Evolutionary conservation across 1,284 basidiomycete genomes (phyloP), one percentile per base, ranked within the genome.

Genomic region (Trichosporon inkin): DNA sequence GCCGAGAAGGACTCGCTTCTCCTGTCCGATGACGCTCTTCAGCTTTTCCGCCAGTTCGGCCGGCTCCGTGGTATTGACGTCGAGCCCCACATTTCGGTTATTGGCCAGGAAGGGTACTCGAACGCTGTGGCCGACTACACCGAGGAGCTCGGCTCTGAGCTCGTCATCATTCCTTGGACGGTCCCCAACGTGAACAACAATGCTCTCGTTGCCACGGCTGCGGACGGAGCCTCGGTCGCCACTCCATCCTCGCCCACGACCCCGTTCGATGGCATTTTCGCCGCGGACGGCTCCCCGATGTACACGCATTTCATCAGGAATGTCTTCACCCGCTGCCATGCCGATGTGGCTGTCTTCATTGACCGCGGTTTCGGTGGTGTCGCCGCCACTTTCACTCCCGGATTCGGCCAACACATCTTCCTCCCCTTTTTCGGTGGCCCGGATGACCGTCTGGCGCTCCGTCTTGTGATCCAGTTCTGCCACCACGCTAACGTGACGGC

Each of bases 371-470:
- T 82, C 58, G 78, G 80, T 47, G 69, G 70, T 20, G 70, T 61
- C 63, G 55, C 70, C 36, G 35, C 73, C 56, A 68, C 68, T 20
- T 58, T 64, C 10, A 68, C 71, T 10, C 62, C 60, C 10, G 75
- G 74, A 1, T 63, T 69, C 49, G 71, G 76, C 35, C 84, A 86
- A 66, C 89, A 90, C 67, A 76, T 93, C 55, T 87, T 93, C 79
- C 75, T 95, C 38, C 88, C 90, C 0, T 96, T 95, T 83, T 88
- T 92, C 73, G 93, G 92, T 54, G 93, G 93, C 0, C 87, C 90
- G 0, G 93, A 97, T 75, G 93, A 96, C 71, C 85, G 93, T 2
- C 82, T 90, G 10, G 90, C 91, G 0, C 80, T 96, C 22, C 79
- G 83, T 37, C 85, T 94, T 68, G 82, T 90, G 10, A 84, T 89